These are phyloP conservation scores for Tetrahymena malaccensis DNA, from an alignment of 73 alveolate genomes.

Conservation along the genomic window DNA sequence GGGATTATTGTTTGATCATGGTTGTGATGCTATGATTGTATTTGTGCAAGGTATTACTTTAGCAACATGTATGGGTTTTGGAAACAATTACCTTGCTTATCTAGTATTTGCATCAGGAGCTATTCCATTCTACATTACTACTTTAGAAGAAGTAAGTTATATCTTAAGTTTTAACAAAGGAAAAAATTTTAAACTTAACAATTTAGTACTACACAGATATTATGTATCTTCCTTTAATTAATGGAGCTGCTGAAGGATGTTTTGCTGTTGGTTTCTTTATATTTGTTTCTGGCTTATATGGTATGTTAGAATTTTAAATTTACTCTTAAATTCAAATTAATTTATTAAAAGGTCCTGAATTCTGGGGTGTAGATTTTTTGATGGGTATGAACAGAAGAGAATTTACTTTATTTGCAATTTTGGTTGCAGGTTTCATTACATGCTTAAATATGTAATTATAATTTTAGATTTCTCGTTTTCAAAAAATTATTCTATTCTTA, in stretches of 20 bases:
- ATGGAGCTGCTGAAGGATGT: background rate
- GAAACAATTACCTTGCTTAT: background rate
- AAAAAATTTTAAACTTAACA: background rate
- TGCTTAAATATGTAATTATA: background rate
- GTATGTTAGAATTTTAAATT: background rate
- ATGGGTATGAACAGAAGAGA: background rate
- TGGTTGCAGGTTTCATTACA: background rate
- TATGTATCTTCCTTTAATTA: background rate
- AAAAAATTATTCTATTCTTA: no score
- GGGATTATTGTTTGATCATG: background rate
- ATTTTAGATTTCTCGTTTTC: no score
- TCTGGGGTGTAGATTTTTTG: background rate
- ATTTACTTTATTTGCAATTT: background rate
- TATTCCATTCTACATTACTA: background rate
- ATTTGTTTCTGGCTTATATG: background rate
- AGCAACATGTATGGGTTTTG: background rate
- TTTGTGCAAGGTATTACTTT: background rate
- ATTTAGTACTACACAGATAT: background rate
- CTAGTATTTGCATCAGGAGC: background rate
- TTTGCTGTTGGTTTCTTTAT: background rate
- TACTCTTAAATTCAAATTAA: background rate
- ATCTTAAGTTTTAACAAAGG: background rate
- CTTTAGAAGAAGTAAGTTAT: background rate
- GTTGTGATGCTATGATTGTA: background rate
- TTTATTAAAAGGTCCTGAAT: background rate